Evolutionary conservation across 495 filamentous ascomycete species (phyloP), one percentile per base, ranked within the genome.

Genomic region (Pseudotulostoma volvatum): DNA sequence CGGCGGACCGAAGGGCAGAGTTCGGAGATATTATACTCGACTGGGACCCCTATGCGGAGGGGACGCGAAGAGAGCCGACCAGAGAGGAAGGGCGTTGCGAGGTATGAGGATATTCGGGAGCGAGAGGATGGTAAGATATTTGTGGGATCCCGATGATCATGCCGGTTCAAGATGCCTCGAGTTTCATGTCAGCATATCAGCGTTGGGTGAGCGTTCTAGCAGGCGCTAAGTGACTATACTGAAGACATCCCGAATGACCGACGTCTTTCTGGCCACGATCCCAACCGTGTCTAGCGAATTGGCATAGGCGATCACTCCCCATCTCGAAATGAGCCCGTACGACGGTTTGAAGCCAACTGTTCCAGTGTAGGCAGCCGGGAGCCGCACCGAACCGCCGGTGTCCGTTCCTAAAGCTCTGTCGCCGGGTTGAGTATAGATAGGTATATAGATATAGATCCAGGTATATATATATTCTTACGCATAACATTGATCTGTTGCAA

Each of bases 221-320:
- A n/a, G n/a, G n/a, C n/a, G n/a, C n/a, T n/a, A n/a, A n/a, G n/a
- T n/a, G n/a, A n/a, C n/a, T n/a, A 31, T 61, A 66, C 74, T 48
- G 41, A 88, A 77, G 9, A 84, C 52, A 23, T 60, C 48, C 33
- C 60, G 55, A 23, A 77, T 70, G 7, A 40, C 50, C 7, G 53
- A 48, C 0, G 71, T 71, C 4, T 53, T 62, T 23, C 47, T 56
- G 0, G 74, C 75, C 34, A 97, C 40, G 1, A 97, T 66, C 0
- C 92, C 92, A 3, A 97, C 84, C 1, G 90, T 97, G 51, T 97
- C 90, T 4, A 97, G 55, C 2, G 85, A 93, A 49, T 96, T 95
- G 13, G 92, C 90, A 54, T 96, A 97, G 15, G 87, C 81, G 19
- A 96, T 69, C 7, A 97, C 87, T 13, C 90, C 90, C 71, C 79